Evolutionary conservation across 371 early-diverging fungal genomes (phyloP), one percentile per base, ranked within the genome.

Genomic region (Encephalitozoon hellem): DNA sequence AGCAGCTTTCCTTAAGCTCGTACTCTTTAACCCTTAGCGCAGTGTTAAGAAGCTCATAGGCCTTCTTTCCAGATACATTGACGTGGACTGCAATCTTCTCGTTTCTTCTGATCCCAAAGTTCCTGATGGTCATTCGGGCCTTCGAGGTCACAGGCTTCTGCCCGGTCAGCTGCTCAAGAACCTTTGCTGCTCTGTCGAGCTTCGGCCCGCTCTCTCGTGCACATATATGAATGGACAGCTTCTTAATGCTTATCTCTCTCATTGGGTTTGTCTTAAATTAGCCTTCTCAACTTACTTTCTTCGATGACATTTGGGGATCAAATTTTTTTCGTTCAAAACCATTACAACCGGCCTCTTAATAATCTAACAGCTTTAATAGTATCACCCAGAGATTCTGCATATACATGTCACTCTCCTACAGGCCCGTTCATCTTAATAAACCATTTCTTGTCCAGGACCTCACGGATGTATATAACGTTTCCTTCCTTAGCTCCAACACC

Each of bases 61-160:
- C 90, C 84, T 92, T 93, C 83, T 90, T 88, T 54, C 97, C 98
- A 86, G 95, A 92, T 80, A 99, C 93, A 78, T 97, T 97, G 82
- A 93, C 93, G 90, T 97, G 94, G 74, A 93, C 92, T 69, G 96
- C 88, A 80, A 99, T 99, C 91, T 97, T 97, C 88, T 99, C 99
- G 91, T 99, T 99, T 90, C 99, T 91, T 87, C 99, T 92, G 87
- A 99, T 96, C 87, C 95, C 93, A 89, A 98, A 99, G 83, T 94
- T 90, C 88, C 99, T 91, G 87, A 99, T 94, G 54, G 99, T 99
- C 88, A 95, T 93, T 84, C 95, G 92, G 72, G 97, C 94, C 90
- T 97, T 97, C 86, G 95, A 93, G 89, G 92, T 92, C 82, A 95
- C 93, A 77, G 98, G 97, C 77, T 92, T 90, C 88, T 99, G 98